phyloP scores from a whole-genome alignment of 2,329 filamentous ascomycete species.

The Ceratocystis cacaofunesta region DNA sequence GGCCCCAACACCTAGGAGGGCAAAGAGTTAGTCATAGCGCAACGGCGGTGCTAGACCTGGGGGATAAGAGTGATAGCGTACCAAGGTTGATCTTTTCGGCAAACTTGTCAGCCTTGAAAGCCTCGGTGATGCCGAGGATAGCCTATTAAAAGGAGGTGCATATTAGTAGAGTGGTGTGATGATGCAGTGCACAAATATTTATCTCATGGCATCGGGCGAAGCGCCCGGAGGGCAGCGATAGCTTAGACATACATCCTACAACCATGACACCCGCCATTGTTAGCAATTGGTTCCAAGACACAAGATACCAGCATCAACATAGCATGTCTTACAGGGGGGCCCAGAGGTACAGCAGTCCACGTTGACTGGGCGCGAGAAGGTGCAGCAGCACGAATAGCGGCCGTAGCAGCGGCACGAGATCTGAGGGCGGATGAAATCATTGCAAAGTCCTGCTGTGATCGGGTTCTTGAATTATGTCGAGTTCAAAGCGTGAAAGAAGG shows the following conservation, averaged over 20 bases:
- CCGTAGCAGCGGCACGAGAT: conserved; percentile 28
- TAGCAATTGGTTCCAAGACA: conserved; percentile 4
- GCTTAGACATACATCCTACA: conserved; percentile 14
- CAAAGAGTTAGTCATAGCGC: conserved; percentile 14
- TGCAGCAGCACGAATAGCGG: conserved; percentile 27
- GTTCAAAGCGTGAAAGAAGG: background rate
- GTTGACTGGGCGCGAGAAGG: conserved; percentile 51
- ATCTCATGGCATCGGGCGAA: background rate
- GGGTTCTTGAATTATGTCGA: background rate
- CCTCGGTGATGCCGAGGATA: conserved; percentile 90
- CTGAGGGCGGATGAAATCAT: conserved; percentile 35
- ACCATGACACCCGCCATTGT: background rate
- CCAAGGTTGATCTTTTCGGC: conserved; percentile 95
- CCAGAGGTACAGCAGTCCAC: conserved; percentile 84
- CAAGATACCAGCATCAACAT: conserved; percentile 6
- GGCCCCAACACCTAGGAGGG: conserved; percentile 63
- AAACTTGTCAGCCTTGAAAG: conserved; percentile 93
- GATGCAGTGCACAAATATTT: background rate
- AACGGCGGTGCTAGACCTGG: background rate
- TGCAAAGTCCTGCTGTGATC: background rate
- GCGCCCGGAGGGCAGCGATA: background rate
- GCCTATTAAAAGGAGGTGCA: conserved; percentile 35
- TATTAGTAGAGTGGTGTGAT: background rate
- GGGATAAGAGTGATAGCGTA: conserved; percentile 27
- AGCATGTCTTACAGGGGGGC: conserved; percentile 60